Percentiles rank a stretch among this genome's conserved stretches.
These are phyloP conservation scores for Pulveroboletus ravenelii DNA, from an alignment of 768 basidiomycete genomes.

Conservation along the genomic window DNA sequence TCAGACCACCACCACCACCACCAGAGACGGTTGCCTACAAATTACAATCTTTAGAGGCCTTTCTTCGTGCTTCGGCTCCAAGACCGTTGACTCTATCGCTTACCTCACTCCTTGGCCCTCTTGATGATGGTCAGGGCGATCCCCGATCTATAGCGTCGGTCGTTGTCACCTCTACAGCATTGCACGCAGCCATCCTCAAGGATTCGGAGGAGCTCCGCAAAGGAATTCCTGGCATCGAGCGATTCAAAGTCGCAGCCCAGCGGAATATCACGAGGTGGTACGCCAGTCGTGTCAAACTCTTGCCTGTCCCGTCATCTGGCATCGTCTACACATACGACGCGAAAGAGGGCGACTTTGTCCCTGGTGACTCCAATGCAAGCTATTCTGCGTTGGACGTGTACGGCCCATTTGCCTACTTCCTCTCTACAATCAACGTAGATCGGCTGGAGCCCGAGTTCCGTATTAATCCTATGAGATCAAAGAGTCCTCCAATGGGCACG, in stretches of 20 bases:
- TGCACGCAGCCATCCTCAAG: constrained; percentile 82
- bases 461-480: constrained; percentile 60
- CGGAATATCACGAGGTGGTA: constrained; percentile 75
- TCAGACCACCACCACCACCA: constrained; percentile 40
- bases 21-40: constrained; percentile 36
- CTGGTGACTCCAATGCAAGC: constrained; percentile 32
- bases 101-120: constrained; percentile 40
- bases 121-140: constrained; percentile 5
- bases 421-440: constrained; percentile 78
- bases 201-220: constrained; percentile 75
- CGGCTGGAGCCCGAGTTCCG: constrained; percentile 80
- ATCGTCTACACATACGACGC: constrained; percentile 63
- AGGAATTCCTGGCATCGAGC: constrained; percentile 68
- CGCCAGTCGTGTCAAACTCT: constrained; percentile 51
- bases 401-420: constrained; percentile 86
- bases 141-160: constrained; percentile 45
- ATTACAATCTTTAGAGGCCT: constrained; percentile 53
- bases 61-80: constrained; percentile 35
- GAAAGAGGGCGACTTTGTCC: constrained; percentile 41
- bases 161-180: constrained; percentile 80
- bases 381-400: constrained; percentile 42
- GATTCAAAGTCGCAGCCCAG: constrained; percentile 83
- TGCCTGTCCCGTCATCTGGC: constrained; percentile 38
- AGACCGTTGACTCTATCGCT: constrained; percentile 51
- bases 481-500: constrained; percentile 38